Percentiles rank a stretch among this genome's conserved stretches.
Evolutionary conservation across 495 filamentous ascomycete genomes (phyloP).

Genomic region (Amniculicola lignicola): DNA sequence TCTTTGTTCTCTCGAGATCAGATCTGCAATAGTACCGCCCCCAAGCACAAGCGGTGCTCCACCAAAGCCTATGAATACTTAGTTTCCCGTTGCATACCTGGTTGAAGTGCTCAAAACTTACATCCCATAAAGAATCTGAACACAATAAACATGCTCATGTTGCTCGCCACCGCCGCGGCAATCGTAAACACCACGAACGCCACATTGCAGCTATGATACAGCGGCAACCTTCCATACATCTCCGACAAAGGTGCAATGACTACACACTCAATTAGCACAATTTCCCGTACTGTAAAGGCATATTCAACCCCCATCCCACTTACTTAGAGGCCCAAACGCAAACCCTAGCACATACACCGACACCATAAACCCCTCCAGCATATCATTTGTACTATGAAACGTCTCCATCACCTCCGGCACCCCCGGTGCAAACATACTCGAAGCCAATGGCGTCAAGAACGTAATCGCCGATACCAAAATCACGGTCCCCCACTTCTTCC

Average conservation of each 20-base stretch:
- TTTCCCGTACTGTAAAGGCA: neutral
- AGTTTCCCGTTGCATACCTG: neutral
- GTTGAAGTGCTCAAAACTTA: neutral
- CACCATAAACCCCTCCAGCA: constrained; percentile 42
- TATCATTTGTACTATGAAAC: constrained; percentile 26
- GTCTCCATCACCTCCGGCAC: constrained; percentile 33
- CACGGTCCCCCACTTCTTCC: constrained; percentile 31
- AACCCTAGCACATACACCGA: constrained; percentile 46
- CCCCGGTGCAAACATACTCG: constrained; percentile 33
- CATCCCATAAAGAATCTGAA: constrained; percentile 49
- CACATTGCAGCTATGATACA: constrained; percentile 47
- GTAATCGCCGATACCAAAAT: constrained; percentile 28
- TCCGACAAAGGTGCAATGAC: constrained; percentile 49
- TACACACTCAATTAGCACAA: constrained; percentile 4
- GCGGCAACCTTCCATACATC: constrained; percentile 45
- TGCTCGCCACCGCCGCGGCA: constrained; percentile 46
- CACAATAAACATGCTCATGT: constrained; percentile 46
- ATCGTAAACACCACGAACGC: constrained; percentile 49
- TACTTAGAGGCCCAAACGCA: constrained; percentile 34
- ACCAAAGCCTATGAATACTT: constrained; percentile 33
- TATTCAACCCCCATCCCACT: constrained; percentile 1
- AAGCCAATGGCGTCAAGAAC: constrained; percentile 34
- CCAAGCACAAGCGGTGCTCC: constrained; percentile 47
- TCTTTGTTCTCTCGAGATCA: constrained; percentile 45
- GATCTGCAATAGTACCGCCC: constrained; percentile 49